phyloP scores from a whole-genome alignment of 495 filamentous ascomycete genomes.

The Hypoxylon lenormandii region DNA sequence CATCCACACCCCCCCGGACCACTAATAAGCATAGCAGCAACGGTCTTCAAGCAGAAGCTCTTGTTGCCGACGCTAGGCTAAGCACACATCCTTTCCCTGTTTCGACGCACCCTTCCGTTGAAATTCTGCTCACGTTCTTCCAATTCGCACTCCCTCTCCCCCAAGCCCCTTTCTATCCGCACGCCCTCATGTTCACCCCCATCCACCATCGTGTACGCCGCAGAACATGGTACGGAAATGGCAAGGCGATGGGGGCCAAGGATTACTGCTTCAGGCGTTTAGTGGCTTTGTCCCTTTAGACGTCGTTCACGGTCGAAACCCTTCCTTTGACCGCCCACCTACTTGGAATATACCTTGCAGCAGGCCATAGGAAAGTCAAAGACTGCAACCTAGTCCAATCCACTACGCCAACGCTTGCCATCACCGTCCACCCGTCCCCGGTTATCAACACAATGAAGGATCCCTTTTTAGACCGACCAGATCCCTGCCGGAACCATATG shows the following conservation, averaged over 20 bases:
- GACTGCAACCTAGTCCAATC: constrained; percentile 48
- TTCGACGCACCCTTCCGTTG: constrained; percentile 41
- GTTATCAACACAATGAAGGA: constrained; percentile 53
- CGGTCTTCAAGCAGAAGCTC: constrained; percentile 31
- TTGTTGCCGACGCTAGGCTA: constrained; percentile 43
- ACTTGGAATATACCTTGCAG: constrained; percentile 50
- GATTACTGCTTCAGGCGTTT: constrained; percentile 48
- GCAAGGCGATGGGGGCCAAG: constrained; percentile 50
- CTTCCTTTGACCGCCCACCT: constrained; percentile 52
- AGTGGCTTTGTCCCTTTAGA: constrained; percentile 49
- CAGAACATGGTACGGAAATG: constrained; percentile 45
- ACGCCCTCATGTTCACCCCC: constrained; percentile 5
- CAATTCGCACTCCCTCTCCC: constrained; percentile 24
- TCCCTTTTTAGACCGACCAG: constrained; percentile 52
- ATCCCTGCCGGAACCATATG: constrained; percentile 56
- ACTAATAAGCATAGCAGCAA: constrained; percentile 34
- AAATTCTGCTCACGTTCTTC: constrained; percentile 42
- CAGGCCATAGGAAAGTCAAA: constrained; percentile 49
- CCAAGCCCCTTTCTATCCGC: constrained; percentile 7
- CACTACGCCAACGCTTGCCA: constrained; percentile 49
- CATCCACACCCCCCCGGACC: constrained; percentile 19
- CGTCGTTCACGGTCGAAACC: constrained; percentile 48
- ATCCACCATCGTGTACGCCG: constrained; percentile 43
- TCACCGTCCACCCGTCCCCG: constrained; percentile 53
- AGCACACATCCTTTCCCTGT: constrained; percentile 45